Base-by-base conservation (phyloP, 2,329 filamentous ascomycete species). In the Daldinia eschscholtzii region DNA sequence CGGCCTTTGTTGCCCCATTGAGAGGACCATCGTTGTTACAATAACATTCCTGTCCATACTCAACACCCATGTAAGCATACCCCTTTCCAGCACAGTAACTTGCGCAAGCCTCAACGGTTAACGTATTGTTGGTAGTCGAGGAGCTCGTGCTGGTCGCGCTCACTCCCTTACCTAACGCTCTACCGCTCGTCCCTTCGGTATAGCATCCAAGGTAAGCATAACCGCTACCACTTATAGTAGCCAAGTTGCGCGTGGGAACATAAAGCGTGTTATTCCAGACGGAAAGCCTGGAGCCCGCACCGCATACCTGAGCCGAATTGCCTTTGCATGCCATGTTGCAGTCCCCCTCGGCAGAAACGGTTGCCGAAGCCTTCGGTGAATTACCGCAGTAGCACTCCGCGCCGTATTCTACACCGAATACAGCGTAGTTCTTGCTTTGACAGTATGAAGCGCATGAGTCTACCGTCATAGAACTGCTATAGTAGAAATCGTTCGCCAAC, bases 51-150 rank as follows among this genome's bases (percentile, higher is more conserved):
- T 67, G 66, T 6, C 52, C 59, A 23, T 70, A 73, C 57, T 72
- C 72, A n/a, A 71, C 68, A 18, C 72, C 72, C 66, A 74, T 72
- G 52, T 71, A 74, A 39, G 33, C 39, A 56, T 70, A 72, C 3
- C 61, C 57, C 33, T 68, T 68, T 3, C 59, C 64, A 3, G 33
- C 12, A 30, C 72, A 72, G 41, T 68, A 74, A 18, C 61, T 58
- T 33, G 64, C 68, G 52, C 72, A 74, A 26, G 15, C 62, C 64
- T 74, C 61, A 9, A 70, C 61, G 6, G 65, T 72, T 61, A 71
- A 61, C 18, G 41, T 65, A 15, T 28, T 28, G 41, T 61, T 37
- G n/a, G 13, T 58, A 12, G 65, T 68, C 28, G 59, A 70, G 23
- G 13, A 57, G 44, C 67, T 61, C 18, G 56, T 44, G 10, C 57